A percentile compares a stretch with the other conserved stretches of the same genome.
Conservation (phyloP, 2,329 filamentous ascomycete species). For the Ophiobolus disseminans region DNA sequence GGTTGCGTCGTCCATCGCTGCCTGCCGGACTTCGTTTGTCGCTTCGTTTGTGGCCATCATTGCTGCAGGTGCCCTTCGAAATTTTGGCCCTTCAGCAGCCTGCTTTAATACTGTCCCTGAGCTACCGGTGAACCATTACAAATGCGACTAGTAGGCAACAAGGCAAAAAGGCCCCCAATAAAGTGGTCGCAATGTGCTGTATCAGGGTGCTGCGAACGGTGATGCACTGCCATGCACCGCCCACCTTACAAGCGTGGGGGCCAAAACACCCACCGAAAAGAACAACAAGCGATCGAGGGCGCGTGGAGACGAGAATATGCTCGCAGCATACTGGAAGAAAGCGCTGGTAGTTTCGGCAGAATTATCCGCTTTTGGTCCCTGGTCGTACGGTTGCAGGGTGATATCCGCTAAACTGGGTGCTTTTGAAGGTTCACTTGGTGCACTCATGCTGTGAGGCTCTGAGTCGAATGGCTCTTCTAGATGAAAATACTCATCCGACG, state of each 20-base stretch:
- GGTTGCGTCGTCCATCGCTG: background rate
- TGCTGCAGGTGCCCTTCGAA: background rate
- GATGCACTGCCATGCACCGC: constrained; percentile 3
- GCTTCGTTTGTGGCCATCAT: constrained; percentile 1
- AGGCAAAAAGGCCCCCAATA: background rate
- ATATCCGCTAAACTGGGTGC: background rate
- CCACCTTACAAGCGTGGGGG: constrained; percentile 7
- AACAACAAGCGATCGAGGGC: constrained; percentile 1
- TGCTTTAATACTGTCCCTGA: background rate
- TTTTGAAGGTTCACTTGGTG: background rate
- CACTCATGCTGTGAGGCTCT: background rate
- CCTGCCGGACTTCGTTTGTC: background rate
- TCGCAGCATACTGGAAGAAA: background rate
- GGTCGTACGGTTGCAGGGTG: background rate
- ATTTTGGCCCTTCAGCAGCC: background rate
- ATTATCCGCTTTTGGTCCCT: background rate
- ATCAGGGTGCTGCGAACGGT: constrained; percentile 1
- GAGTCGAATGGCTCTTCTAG: background rate
- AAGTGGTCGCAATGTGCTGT: background rate
- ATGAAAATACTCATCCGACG: background rate
- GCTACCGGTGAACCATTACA: background rate
- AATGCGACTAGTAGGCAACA: background rate
- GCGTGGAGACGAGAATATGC: constrained; percentile 2
- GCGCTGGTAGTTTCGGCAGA: background rate
- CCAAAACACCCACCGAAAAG: constrained; percentile 9